Evolutionary conservation across 139 green algal species (phyloP).

Genomic region (Diplosphaera chodatii): DNA sequence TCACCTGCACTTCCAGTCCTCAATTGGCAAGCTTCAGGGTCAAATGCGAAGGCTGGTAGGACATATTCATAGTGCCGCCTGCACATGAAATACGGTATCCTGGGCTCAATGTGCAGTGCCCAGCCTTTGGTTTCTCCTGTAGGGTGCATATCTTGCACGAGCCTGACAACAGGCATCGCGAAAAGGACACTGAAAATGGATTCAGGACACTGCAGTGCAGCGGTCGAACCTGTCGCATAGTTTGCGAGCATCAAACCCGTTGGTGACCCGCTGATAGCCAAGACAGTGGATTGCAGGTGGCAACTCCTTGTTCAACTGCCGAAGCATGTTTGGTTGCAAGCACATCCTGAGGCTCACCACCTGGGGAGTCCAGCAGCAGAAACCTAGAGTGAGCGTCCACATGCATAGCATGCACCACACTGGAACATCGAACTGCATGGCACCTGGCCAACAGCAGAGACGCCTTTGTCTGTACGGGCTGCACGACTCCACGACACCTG

Average conservation of each 20-base stretch:
- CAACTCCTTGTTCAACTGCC: slow-evolving; percentile 74
- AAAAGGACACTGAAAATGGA: no score
- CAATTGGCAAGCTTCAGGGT: slow-evolving; percentile 31
- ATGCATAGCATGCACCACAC: no score
- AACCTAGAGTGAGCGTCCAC: no score
- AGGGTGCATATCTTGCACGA: no score
- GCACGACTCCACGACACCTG: slow-evolving; percentile 83
- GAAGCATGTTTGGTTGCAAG: slow-evolving; percentile 37
- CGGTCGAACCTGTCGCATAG: slow-evolving; percentile 62
- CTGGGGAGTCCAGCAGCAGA: no score
- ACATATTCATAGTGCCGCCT: slow-evolving; percentile 89
- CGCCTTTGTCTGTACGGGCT: slow-evolving; percentile 95
- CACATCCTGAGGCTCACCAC: slow-evolving; percentile 5
- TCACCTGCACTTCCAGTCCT: not conserved
- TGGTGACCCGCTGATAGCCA: slow-evolving; percentile 69
- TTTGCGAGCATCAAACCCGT: slow-evolving; percentile 83
- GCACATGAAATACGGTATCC: no score
- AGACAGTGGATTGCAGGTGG: slow-evolving; percentile 69
- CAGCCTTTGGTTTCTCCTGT: no score
- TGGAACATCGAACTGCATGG: slow-evolving; percentile 45
- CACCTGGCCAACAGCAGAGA: slow-evolving; percentile 80
- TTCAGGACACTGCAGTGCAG: no score
- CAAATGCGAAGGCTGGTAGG: slow-evolving; percentile 79
- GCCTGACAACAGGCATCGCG: no score
- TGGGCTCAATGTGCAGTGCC: no score